phyloP scores from a whole-genome alignment of 345 rosid genomes.

The Nephelium lappaceum region DNA sequence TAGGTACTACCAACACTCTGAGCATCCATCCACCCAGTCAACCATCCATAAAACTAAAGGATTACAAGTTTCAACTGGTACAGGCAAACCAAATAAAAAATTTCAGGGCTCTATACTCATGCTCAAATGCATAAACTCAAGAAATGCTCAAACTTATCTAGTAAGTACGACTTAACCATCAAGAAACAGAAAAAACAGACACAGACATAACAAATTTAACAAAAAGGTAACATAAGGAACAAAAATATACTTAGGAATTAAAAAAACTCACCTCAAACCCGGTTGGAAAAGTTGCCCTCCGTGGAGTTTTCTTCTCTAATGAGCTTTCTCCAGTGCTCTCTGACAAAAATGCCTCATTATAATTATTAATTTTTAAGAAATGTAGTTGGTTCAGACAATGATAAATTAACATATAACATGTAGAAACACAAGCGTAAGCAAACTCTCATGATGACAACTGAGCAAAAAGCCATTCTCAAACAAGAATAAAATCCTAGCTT shows the following conservation, averaged over 20 bases:
- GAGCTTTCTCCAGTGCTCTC: conserved; percentile 41
- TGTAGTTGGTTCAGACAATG: not conserved
- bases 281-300: conserved; percentile 65
- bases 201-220: not conserved
- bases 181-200: not conserved
- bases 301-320: conserved; percentile 38
- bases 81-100: conserved; percentile 8
- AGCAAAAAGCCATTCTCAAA: not conserved
- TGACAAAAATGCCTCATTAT: conserved; percentile 31
- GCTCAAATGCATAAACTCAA: not conserved
- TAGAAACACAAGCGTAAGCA: not conserved
- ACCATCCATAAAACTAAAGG: not conserved
- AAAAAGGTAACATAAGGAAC: conserved; percentile 2
- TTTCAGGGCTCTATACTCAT: not conserved
- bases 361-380: conserved; percentile 7
- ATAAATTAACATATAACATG: not conserved
- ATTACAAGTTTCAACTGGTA: not conserved
- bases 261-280: conserved; percentile 64
- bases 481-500: not conserved
- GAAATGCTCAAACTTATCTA: not conserved
- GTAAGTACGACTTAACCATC: not conserved
- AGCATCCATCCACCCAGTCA: not conserved
- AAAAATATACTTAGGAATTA: not conserved
- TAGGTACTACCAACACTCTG: not conserved
- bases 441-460: not conserved